Conservation (phyloP, 495 filamentous ascomycete species). For the Aspergillus ostianus region DNA sequence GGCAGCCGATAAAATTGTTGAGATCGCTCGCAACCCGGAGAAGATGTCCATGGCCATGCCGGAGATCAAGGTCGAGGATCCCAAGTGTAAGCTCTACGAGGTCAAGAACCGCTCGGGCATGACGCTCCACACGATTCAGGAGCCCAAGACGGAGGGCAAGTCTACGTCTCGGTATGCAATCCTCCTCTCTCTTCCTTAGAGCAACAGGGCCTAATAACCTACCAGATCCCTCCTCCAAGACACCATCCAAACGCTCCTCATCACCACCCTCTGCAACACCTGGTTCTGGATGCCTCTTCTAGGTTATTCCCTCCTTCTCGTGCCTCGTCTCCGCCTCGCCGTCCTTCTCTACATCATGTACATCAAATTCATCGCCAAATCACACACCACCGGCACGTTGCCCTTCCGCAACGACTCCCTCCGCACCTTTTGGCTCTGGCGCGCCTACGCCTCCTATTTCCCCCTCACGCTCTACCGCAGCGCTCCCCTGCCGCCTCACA, state of each 20-base stretch:
- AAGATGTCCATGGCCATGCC: conserved; percentile 20
- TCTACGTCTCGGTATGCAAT: conserved; percentile 8
- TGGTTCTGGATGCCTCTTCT: conserved; percentile 22
- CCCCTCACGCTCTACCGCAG: conserved; percentile 20
- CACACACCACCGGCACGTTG: conserved; percentile 62
- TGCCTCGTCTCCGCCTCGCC: conserved; percentile 21
- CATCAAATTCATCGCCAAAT: conserved; percentile 63
- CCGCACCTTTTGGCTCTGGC: conserved; percentile 49
- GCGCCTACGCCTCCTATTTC: conserved; percentile 23
- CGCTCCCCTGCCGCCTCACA: conserved; percentile 55
- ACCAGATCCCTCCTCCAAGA: conserved; percentile 13
- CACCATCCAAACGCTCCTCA: conserved; percentile 13
- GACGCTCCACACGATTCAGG: conserved; percentile 12
- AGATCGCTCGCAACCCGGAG: conserved; percentile 21
- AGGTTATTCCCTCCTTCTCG: conserved; percentile 21
- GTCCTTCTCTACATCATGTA: conserved; percentile 73
- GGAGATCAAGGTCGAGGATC: conserved; percentile 9
- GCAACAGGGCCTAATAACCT: not conserved
- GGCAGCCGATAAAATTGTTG: conserved; percentile 24
- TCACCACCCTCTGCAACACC: conserved; percentile 18
- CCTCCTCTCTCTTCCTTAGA: not conserved
- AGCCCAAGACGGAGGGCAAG: conserved; percentile 8
- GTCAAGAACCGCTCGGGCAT: conserved; percentile 17
- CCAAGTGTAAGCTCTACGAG: conserved; percentile 8
- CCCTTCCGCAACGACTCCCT: conserved; percentile 64